Percentiles rank a stretch among this genome's conserved stretches.
phyloP scores from a whole-genome alignment of 106 monocot genomes.

The Acanthochlamys bracteata region DNA sequence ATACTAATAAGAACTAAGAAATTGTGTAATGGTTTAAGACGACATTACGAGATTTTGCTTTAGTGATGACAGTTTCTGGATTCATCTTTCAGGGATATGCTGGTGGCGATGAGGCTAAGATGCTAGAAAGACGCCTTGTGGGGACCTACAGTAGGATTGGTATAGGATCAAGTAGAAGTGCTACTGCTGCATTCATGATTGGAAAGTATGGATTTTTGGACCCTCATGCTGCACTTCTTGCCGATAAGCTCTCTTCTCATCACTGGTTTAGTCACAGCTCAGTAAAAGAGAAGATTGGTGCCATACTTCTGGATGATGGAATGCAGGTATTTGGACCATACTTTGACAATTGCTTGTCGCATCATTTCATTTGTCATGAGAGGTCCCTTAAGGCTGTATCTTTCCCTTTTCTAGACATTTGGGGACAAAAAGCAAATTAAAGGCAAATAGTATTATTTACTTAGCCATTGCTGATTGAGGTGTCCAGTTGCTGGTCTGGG shows the following conservation, averaged over 20 bases:
- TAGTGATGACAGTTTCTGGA: too few species aligned
- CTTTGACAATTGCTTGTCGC: neutral
- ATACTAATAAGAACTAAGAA: too few species aligned
- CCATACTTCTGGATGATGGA: constrained; percentile 81
- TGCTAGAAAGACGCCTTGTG: constrained; percentile 60
- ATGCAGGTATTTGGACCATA: constrained; percentile 59
- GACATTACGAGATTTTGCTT: too few species aligned
- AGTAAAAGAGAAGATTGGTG: constrained; percentile 36
- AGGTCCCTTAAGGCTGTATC: too few species aligned
- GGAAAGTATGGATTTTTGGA: constrained; percentile 45
- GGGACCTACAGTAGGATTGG: constrained; percentile 51
- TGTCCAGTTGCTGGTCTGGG: too few species aligned
- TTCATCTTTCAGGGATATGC: constrained; percentile 60
- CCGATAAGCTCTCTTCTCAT: constrained; percentile 8
- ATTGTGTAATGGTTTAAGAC: too few species aligned
- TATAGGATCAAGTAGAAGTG: constrained; percentile 57
- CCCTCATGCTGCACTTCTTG: neutral
- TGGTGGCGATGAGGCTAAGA: constrained; percentile 78
- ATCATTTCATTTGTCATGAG: too few species aligned
- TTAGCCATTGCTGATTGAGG: too few species aligned
- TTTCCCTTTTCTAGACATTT: too few species aligned
- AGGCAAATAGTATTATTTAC: too few species aligned
- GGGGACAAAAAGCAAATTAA: too few species aligned
- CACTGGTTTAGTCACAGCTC: constrained; percentile 7
- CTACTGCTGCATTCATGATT: constrained; percentile 41